Evolutionary conservation across 23 red algal genomes (phyloP).

Genomic region (Cyanidium caldarium): DNA sequence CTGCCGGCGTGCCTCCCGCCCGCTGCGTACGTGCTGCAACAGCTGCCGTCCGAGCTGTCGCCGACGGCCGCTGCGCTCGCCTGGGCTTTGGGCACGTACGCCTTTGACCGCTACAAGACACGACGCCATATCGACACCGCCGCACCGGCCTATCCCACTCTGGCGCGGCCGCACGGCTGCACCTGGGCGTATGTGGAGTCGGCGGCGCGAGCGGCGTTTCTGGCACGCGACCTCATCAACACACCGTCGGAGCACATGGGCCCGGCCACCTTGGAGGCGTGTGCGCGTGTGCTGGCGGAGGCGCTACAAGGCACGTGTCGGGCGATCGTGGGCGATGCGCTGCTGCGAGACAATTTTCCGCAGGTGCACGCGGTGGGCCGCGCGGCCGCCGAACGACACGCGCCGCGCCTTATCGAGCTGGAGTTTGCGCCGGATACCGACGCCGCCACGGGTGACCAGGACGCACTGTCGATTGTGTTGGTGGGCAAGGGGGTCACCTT

Average conservation of each 20-base stretch:
- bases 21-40: background rate
- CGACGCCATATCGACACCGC: background rate
- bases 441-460: background rate
- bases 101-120: conserved; percentile 19
- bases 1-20: background rate
- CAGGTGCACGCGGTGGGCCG: conserved; percentile 85
- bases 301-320: conserved; percentile 22
- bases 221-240: conserved; percentile 82
- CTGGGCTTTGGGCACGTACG: conserved; percentile 28
- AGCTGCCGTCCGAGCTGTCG: background rate
- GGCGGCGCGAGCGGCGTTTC: conserved; percentile 34
- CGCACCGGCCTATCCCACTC: no score
- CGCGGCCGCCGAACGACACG: conserved; percentile 20
- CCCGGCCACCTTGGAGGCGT: conserved; percentile 50
- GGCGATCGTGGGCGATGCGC: conserved; percentile 47
- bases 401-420: conserved; percentile 61
- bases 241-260: conserved; percentile 76
- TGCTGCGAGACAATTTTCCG: conserved; percentile 50
- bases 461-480: conserved; percentile 13
- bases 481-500: conserved; percentile 90
- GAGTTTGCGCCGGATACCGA: conserved; percentile 13
- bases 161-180: background rate
- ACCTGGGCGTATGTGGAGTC: conserved; percentile 36
- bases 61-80: conserved; percentile 18
- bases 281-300: conserved; percentile 31